Conservation (phyloP, 345 rosid genomes). For the Gossypium longicalyx region DNA sequence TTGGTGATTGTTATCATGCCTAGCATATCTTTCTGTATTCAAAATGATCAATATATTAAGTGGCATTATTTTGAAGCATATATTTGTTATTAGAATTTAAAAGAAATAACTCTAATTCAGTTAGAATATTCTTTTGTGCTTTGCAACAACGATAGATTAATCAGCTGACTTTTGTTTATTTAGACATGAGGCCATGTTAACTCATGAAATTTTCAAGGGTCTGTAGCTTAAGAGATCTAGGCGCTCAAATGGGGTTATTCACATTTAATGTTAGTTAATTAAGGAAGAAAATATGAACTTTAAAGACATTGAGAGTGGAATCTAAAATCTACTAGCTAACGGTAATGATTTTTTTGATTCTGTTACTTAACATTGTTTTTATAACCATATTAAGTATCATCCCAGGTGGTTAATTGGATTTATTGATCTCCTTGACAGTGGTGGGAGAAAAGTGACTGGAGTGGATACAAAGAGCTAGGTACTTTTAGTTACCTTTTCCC, state of each 20-base stretch:
- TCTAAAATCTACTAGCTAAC: background rate
- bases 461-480: conserved; percentile 98
- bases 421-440: conserved; percentile 94
- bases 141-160: background rate
- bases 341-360: conserved; percentile 11
- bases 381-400: conserved; percentile 45
- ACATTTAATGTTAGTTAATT: background rate
- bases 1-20: background rate
- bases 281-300: background rate
- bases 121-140: background rate
- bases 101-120: background rate
- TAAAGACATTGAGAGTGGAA: background rate
- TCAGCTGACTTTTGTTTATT: background rate
- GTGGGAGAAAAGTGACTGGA: conserved; percentile 99
- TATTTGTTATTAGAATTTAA: background rate
- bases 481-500: conserved; percentile 23
- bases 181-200: background rate
- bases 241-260: background rate
- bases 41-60: background rate
- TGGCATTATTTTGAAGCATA: background rate
- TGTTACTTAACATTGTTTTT: conserved; percentile 31
- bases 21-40: background rate
- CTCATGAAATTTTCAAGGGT: background rate
- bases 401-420: conserved; percentile 83
- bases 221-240: background rate